phyloP scores from a whole-genome alignment of 306 rosid species.

The Vigna mungo region DNA sequence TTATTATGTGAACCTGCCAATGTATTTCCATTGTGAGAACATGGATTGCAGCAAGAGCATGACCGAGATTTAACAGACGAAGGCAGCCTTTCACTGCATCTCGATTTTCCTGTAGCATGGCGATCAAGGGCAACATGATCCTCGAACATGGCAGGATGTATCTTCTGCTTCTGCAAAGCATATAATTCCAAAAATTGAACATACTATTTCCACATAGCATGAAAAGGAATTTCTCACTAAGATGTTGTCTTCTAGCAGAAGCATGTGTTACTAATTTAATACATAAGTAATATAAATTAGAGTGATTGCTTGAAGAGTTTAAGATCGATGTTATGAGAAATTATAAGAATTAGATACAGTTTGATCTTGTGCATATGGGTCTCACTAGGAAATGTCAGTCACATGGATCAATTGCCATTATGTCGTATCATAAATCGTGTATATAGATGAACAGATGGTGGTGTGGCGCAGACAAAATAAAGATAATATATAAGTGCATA shows the following conservation, averaged over 20 bases:
- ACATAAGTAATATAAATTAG: constrained; percentile 31
- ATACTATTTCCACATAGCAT: constrained; percentile 18
- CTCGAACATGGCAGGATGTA: constrained; percentile 86
- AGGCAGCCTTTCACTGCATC: constrained; percentile 65
- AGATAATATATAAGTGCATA: too few species aligned
- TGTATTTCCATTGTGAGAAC: constrained; percentile 44
- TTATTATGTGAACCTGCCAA: constrained; percentile 27
- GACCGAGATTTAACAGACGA: constrained; percentile 47
- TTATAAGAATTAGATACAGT: constrained; percentile 21
- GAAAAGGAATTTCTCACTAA: constrained; percentile 21
- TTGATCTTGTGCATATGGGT: not conserved
- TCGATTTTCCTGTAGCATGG: constrained; percentile 53
- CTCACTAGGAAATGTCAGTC: not conserved
- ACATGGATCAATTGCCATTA: not conserved
- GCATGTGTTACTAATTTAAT: constrained; percentile 21
- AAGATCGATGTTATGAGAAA: constrained; percentile 34
- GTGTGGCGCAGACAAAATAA: too few species aligned
- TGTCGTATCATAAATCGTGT: not conserved
- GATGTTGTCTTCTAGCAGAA: constrained; percentile 22
- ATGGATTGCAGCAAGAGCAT: constrained; percentile 64
- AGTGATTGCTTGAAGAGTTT: constrained; percentile 28
- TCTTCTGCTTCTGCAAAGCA: constrained; percentile 84
- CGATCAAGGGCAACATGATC: constrained; percentile 52
- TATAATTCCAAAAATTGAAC: constrained; percentile 12
- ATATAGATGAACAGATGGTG: not conserved